Evolutionary conservation across 164 flowering plant species (phyloP).

Genomic region (Macadamia integrifolia): DNA sequence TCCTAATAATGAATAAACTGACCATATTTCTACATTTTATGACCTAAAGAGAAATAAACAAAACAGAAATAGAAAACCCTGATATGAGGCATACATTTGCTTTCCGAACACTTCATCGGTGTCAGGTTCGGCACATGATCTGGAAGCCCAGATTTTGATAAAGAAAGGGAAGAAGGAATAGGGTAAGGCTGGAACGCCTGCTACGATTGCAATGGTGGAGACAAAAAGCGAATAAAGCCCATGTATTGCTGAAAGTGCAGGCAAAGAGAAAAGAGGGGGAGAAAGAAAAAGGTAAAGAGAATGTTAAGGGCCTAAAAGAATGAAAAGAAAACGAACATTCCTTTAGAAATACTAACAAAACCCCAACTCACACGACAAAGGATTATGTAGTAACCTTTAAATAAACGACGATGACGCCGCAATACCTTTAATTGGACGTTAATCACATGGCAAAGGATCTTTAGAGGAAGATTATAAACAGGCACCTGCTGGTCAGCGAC

Average conservation of each 20-base stretch:
- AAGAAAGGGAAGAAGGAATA: too few relatives aligned
- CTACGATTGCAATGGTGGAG: neutral
- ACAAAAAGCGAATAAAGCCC: too few relatives aligned
- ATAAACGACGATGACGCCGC: too few relatives aligned
- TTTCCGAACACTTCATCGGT: slow-evolving; percentile 93
- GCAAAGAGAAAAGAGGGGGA: too few relatives aligned
- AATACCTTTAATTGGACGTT: slow-evolving; percentile 55
- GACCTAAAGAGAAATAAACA: too few relatives aligned
- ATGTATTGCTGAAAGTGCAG: too few relatives aligned
- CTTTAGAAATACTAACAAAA: neutral
- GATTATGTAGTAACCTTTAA: too few relatives aligned
- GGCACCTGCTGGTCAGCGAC: slow-evolving; percentile 62
- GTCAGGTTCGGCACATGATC: slow-evolving; percentile 58
- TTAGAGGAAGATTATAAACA: slow-evolving; percentile 50
- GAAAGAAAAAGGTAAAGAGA: too few relatives aligned
- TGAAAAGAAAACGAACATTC: too few relatives aligned
- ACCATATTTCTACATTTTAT: neutral
- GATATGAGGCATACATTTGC: slow-evolving; percentile 35
- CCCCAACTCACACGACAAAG: too few relatives aligned
- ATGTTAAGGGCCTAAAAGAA: too few relatives aligned
- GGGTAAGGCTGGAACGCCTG: slow-evolving; percentile 23
- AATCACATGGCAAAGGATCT: slow-evolving; percentile 79
- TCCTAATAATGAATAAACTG: slow-evolving; percentile 35
- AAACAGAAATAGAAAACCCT: neutral
- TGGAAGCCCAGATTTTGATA: too few relatives aligned